Percentiles rank a stretch among this genome's conserved stretches.
These are phyloP conservation scores for Paraurostyla sp. DNA, from an alignment of 73 alveolate species.

Conservation along the genomic window DNA sequence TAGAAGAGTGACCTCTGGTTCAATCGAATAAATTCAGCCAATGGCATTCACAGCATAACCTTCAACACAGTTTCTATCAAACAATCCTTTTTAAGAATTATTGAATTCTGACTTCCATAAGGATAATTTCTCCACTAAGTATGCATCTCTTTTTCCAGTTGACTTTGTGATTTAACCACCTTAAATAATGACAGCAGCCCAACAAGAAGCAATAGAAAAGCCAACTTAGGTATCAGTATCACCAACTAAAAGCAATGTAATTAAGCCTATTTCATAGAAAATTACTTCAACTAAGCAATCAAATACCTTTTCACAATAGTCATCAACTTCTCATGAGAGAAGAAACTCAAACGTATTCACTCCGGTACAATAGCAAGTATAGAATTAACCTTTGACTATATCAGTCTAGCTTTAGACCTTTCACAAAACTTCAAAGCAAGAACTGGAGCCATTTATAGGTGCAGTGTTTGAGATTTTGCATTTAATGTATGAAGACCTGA, in stretches of 20 bases:
- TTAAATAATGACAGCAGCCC: not conserved
- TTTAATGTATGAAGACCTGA: conserved; percentile 76
- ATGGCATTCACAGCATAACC: not conserved
- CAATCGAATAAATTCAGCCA: not conserved
- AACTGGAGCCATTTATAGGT: not conserved
- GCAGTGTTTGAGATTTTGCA: conserved; percentile 50
- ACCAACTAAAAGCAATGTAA: conserved; percentile 10
- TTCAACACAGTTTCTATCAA: not conserved
- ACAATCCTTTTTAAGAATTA: conserved; percentile 43
- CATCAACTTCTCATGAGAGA: conserved; percentile 39
- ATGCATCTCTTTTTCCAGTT: conserved; percentile 5
- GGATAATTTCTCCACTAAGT: conserved; percentile 17
- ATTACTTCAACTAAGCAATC: conserved; percentile 42
- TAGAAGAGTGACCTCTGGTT: not conserved
- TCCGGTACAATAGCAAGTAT: too few relatives aligned
- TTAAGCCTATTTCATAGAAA: not conserved
- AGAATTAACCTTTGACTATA: conserved; percentile 13
- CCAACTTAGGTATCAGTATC: conserved; percentile 41
- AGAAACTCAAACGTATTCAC: not conserved
- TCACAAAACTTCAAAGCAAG: not conserved
- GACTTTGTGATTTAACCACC: conserved; percentile 26
- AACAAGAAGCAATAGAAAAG: not conserved
- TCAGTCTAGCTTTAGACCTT: not conserved
- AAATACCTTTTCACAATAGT: not conserved
- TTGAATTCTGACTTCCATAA: conserved; percentile 48